A percentile compares a stretch with the other conserved stretches of the same genome.
Evolutionary conservation across 805 yeast genomes (phyloP).

Genomic region (Candida pini): DNA sequence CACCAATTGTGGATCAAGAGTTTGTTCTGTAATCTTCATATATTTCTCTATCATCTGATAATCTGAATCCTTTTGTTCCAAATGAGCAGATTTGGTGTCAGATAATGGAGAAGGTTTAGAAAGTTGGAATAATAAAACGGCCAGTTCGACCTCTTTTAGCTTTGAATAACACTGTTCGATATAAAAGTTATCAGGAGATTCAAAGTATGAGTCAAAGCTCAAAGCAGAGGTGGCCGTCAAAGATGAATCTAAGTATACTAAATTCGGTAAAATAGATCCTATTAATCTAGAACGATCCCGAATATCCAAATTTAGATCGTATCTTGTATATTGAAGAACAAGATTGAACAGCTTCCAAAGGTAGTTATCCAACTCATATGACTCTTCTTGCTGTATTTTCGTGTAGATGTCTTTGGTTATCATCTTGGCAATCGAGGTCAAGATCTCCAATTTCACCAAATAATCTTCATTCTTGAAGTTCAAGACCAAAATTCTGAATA

Average conservation of each 20-base stretch:
- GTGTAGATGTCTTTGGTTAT: constrained; percentile 49
- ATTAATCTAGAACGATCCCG: constrained; percentile 82
- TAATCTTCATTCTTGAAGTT: constrained; percentile 49
- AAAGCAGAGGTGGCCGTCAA: constrained; percentile 12
- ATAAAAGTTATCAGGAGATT: constrained; percentile 3
- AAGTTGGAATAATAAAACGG: constrained; percentile 25
- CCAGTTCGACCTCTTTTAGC: constrained; percentile 22
- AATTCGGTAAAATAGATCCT: constrained; percentile 48
- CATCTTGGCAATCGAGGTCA: constrained; percentile 70
- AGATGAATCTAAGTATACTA: constrained; percentile 30
- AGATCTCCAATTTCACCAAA: constrained; percentile 61
- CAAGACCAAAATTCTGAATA: constrained; percentile 53
- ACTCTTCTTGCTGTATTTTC: constrained; percentile 23
- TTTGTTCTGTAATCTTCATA: constrained; percentile 10
- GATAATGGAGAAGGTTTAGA: constrained; percentile 16
- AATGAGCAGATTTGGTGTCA: not conserved
- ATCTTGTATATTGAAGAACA: constrained; percentile 58
- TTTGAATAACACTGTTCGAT: constrained; percentile 16
- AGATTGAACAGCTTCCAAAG: constrained; percentile 51
- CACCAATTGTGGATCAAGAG: constrained; percentile 17
- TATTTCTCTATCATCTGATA: constrained; percentile 5
- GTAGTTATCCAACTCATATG: constrained; percentile 33
- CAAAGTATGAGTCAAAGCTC: constrained; percentile 15
- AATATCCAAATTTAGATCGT: constrained; percentile 70
- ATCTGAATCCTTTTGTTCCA: not conserved